Evolutionary conservation across 495 filamentous ascomycete species (phyloP).

Genomic region (Hypomontagnella monticulosa): DNA sequence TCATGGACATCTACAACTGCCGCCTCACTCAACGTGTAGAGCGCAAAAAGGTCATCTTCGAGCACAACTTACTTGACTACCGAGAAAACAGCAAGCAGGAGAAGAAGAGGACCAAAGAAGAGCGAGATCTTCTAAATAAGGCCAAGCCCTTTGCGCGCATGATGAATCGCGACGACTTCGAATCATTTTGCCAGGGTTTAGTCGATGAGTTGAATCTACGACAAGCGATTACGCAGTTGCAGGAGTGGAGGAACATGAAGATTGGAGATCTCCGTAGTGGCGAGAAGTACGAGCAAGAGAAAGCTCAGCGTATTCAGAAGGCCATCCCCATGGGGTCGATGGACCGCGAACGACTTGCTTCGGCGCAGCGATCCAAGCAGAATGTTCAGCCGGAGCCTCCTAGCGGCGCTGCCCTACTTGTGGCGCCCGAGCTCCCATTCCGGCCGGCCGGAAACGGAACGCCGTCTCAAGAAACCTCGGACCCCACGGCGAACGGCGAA

Average conservation of each 20-base stretch:
- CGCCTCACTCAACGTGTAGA: constrained; percentile 91
- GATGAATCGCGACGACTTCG: constrained; percentile 94
- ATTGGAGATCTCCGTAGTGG: constrained; percentile 86
- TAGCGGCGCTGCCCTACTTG: constrained; percentile 74
- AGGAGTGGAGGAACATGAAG: constrained; percentile 89
- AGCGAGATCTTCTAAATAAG: constrained; percentile 87
- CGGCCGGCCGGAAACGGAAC: constrained; percentile 48
- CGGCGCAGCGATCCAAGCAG: constrained; percentile 66
- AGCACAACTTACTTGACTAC: constrained; percentile 93
- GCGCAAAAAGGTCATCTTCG: constrained; percentile 95
- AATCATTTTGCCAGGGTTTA: constrained; percentile 81
- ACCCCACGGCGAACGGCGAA: constrained; percentile 46
- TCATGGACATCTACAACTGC: constrained; percentile 98
- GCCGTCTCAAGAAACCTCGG: constrained; percentile 29
- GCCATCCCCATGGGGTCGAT: constrained; percentile 77
- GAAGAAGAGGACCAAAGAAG: constrained; percentile 96
- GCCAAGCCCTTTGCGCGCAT: constrained; percentile 95
- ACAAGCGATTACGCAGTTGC: constrained; percentile 87
- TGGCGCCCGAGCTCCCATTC: constrained; percentile 77
- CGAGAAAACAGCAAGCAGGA: constrained; percentile 84
- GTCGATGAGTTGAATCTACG: constrained; percentile 91
- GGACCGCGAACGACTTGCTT: constrained; percentile 78
- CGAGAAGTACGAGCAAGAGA: constrained; percentile 95
- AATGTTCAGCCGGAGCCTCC: constrained; percentile 72
- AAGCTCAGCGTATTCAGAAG: constrained; percentile 76